phyloP scores from a whole-genome alignment of 2,329 filamentous ascomycete species.

The Aspergillus pseudoglaucus region DNA sequence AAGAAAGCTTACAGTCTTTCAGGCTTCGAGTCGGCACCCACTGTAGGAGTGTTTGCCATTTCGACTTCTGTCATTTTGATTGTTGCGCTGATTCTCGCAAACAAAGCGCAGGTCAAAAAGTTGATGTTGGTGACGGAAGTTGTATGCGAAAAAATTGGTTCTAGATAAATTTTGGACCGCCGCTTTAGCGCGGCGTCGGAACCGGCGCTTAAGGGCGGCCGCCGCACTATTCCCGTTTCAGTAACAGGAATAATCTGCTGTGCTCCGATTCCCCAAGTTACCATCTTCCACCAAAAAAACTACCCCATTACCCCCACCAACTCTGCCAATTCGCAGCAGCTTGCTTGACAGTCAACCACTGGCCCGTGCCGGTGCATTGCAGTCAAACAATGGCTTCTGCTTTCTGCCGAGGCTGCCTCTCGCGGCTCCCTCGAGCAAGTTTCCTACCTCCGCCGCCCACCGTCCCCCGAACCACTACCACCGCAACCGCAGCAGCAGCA shows the following conservation, averaged over 20 bases:
- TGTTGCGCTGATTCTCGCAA: neutral
- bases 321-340: constrained; percentile 8
- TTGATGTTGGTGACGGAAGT: neutral
- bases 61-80: constrained; percentile 23
- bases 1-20: constrained; percentile 32
- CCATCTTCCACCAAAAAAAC: constrained; percentile 4
- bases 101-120: neutral
- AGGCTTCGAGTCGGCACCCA: constrained; percentile 22
- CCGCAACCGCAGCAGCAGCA: constrained; percentile 41
- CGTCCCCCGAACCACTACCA: neutral
- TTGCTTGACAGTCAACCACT: constrained; percentile 22
- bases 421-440: constrained; percentile 35
- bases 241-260: constrained; percentile 17
- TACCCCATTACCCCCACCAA: neutral
- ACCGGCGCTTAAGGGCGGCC: constrained; percentile 13
- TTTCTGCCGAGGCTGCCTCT: constrained; percentile 55
- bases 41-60: constrained; percentile 17
- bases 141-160: constrained; percentile 20
- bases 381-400: constrained; percentile 47
- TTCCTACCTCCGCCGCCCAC: constrained; percentile 29
- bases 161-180: constrained; percentile 20
- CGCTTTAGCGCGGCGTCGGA: constrained; percentile 18
- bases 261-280: constrained; percentile 13
- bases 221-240: constrained; percentile 17
- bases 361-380: constrained; percentile 25